Base-by-base conservation (phyloP, 106 monocot species). In the Dendrobium huoshanense region DNA sequence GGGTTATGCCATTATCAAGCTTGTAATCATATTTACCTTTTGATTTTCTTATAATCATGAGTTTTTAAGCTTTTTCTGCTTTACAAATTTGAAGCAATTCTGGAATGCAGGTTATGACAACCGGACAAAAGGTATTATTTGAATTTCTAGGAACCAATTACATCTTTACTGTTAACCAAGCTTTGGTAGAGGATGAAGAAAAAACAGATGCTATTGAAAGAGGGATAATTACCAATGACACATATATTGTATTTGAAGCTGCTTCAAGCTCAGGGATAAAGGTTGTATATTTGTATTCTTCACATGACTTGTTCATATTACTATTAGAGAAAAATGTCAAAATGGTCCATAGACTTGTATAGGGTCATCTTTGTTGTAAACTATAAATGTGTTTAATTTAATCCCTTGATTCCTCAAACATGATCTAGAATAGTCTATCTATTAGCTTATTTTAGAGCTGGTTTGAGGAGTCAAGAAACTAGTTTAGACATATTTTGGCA, bases 161-260 rank as follows among this genome's bases (percentile, higher is more conserved):
- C 76, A 84, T 89, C 17, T 93, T 95, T 72, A 93, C 98, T 55
- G 98, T 95, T 55, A 99, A 86, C 80, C 95, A 93, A 77, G 95
- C 92, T 87, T 79, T 89, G 75, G 83, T 93, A 41, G 95, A 99
- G 83, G 98, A 92, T 5, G 87, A 88, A 75, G 88, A 92, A 81
- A 83, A 79, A 19, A 80, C 70, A 70, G 37, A 37, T 70, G 70
- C 29, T 17, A 37, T 70, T 37, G 51, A 98, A 49, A 90, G 92
- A 86, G 98, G 98, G 54, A 82, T 89, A 25, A 81, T 98, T 76
- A 82, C 89, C 75, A 73, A 25, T n/a, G 98, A 98, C 18, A 98
- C 98, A 37, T 95, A 92, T 48, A 84, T 98, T 81, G 83, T 98
- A 74, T 98, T 92, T 92, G 98, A 95, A 87, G 82, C 89, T 85